These are phyloP conservation scores for Trichoderma oligosporum DNA, from an alignment of 2,329 filamentous ascomycete species.

Conservation along the genomic window DNA sequence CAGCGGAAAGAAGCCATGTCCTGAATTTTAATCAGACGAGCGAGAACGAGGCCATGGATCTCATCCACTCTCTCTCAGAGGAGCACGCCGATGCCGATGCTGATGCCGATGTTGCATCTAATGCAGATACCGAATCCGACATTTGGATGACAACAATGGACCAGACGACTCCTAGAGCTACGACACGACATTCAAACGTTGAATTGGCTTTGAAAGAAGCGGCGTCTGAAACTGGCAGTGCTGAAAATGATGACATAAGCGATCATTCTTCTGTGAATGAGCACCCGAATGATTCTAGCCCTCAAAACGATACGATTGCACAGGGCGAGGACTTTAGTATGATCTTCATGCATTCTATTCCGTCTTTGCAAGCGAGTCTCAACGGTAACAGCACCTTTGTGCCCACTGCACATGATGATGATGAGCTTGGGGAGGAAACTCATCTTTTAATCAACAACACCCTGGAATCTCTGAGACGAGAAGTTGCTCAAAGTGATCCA, in stretches of 20 bases:
- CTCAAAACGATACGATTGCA: conserved; percentile 41
- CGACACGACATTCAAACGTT: conserved; percentile 18
- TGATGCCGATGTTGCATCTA: not conserved
- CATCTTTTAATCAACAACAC: conserved; percentile 55
- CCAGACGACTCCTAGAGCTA: conserved; percentile 35
- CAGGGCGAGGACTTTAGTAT: conserved; percentile 57
- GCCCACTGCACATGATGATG: conserved; percentile 30
- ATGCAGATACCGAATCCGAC: conserved; percentile 36
- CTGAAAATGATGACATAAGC: conserved; percentile 29
- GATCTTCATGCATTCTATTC: conserved; percentile 55
- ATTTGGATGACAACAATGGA: conserved; percentile 45
- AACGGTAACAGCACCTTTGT: conserved; percentile 30
- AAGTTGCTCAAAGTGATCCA: conserved; percentile 21
- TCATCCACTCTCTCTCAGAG: conserved; percentile 28
- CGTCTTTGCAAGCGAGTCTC: conserved; percentile 45
- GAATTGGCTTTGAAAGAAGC: conserved; percentile 18
- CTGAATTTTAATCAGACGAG: conserved; percentile 22
- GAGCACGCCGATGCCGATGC: not conserved
- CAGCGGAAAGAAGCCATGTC: conserved; percentile 19
- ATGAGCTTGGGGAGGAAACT: conserved; percentile 54
- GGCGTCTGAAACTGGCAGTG: conserved; percentile 20
- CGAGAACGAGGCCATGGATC: conserved; percentile 30
- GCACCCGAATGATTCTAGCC: conserved; percentile 24
- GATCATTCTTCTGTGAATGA: conserved; percentile 36
- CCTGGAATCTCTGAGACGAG: conserved; percentile 47